Conservation (phyloP, 352 stramenopile species). For the Aphanomyces invadans region DNA sequence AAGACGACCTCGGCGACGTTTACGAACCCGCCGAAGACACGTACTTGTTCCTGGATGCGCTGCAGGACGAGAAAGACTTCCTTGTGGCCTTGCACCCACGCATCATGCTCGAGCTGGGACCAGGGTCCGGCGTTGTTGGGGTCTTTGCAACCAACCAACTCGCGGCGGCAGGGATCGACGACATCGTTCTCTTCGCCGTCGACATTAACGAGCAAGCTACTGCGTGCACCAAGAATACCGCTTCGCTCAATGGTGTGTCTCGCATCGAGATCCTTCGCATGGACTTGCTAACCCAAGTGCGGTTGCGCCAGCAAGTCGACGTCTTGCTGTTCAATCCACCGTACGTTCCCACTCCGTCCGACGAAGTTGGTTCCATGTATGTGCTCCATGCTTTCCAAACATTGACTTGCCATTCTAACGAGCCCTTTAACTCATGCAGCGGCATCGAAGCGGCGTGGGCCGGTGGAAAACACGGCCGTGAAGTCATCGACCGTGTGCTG, state of each 20-base stretch:
- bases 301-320: conserved; percentile 74
- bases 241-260: conserved; percentile 67
- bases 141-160: conserved; percentile 48
- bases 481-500: conserved; percentile 94
- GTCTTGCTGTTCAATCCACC: conserved; percentile 98
- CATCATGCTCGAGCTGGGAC: conserved; percentile 30
- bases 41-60: conserved; percentile 93
- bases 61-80: conserved; percentile 80
- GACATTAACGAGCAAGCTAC: conserved; percentile 91
- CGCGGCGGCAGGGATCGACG: conserved; percentile 45
- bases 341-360: conserved; percentile 95
- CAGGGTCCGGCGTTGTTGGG: conserved; percentile 14
- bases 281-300: conserved; percentile 69
- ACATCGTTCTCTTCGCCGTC: conserved; percentile 66
- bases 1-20: conserved; percentile 51
- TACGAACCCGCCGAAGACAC: conserved; percentile 98
- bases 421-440: too few species aligned
- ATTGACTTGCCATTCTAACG: too few species aligned
- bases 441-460: conserved; percentile 96
- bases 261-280: conserved; percentile 75
- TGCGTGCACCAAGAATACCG: conserved; percentile 72
- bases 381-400: too few species aligned
- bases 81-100: conserved; percentile 45
- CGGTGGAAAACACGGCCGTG: conserved; percentile 86
- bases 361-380: conserved; percentile 90